Evolutionary conservation across 2,329 filamentous ascomycete species (phyloP), one percentile per base, ranked within the genome.

Genomic region (Hymenoscyphus infarciens): DNA sequence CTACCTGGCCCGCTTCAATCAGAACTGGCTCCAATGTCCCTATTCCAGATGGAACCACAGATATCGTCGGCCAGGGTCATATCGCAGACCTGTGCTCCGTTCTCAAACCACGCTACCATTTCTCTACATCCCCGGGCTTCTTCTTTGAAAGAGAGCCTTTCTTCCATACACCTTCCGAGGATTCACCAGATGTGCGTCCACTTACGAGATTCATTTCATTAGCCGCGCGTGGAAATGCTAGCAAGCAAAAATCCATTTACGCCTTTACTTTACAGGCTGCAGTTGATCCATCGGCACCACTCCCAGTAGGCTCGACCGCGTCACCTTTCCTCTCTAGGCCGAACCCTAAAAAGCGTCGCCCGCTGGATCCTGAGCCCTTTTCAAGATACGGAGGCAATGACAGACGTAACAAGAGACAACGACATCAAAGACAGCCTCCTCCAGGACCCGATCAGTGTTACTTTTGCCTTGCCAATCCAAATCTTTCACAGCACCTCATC

Each of bases 141-240:
- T 87, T 87, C 70, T 98, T 88, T 74, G 94, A 99, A 77, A 87
- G 95, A 61, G 95, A 98, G 75, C 92, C 94, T 0, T 99, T 97
- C 78, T 87, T 95, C 72, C 88, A 96, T 73, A 67, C 77, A 25
- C 80, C 83, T 3, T 79, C 77, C 38, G 76, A 80, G 38, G 81
- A 82, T 45, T 76, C 78, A 10, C 81, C 83, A 1, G 81, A 87
- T 62, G 77, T 80, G 25, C 82, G 83, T 67, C 78, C 81, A 1
- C 77, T 96, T 10, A 98, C 95, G 1, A 87, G 95, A 19, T 99
- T 99, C 78, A 90, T 98, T 70, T 96, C 92, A 60, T 80, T 98
- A 60, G 93, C 92, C 0, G 82, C 89, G 0, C 93, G 86, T 71
- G 90, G 86, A 62, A 96, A 96, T 71, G 67, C 83, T 0, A 79